Evolutionary conservation across 2,329 filamentous ascomycete species (phyloP), one percentile per base, ranked within the genome.

Genomic region (Neonectria ditissima): DNA sequence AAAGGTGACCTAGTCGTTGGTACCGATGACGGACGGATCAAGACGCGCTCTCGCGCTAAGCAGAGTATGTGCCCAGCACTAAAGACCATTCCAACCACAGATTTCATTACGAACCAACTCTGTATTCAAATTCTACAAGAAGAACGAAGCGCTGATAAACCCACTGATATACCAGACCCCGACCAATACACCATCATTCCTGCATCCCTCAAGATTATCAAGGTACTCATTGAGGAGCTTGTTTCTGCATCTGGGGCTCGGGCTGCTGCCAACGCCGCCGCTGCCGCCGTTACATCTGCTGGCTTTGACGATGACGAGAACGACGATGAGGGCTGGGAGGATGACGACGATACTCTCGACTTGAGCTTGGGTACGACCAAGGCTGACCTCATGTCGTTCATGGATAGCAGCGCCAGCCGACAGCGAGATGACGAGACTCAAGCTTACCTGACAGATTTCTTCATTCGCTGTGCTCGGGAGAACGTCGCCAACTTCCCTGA

Each of bases 161-260:
- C 59, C n/a, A 57, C 66, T 18, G 26, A 57, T 52, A 30, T 50
- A 61, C 41, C 75, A 92, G 90, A 95, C 76, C 96, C 96, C 16
- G 94, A 97, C 76, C 90, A 91, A 76, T 98, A 91, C 81, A 97
- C 94, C 6, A 88, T 92, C 64, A 89, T 99, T 62, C 89, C 94
- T 0, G 94, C 94, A 0, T 90, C 93, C 1, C 86, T 99, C 75
- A 99, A 99, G 82, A 97, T 99, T 65, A 82, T 98, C 79, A 99
- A 99, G 83, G 91, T 98, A 4, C 87, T 99, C 9, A 91, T 98
- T 50, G 93, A 97, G 75, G 96, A 99, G 80, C 87, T 99, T 3
- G 84, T 92, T 6, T 93, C 92, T 0, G 93, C 94, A 2, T 90
- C 92, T 5, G 93, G 92, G 24, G 80, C 81, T n/a, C 80, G 83